A percentile compares a stretch with the other conserved stretches of the same genome.
Conservation (phyloP, 139 green algal species). For the Coelastrella sp. region DNA sequence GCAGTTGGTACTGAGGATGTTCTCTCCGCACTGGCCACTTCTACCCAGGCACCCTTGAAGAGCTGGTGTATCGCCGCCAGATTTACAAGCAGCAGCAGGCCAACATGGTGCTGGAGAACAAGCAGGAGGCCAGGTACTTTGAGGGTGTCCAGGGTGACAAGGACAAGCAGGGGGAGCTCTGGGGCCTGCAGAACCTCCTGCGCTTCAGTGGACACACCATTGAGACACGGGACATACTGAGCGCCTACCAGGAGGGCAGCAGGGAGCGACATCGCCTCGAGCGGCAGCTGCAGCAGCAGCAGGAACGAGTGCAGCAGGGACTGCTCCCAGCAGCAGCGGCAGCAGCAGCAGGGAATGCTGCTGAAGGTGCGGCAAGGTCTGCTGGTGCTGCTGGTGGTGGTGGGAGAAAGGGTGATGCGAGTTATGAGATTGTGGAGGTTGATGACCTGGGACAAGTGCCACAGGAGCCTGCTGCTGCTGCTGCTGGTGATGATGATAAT, state of each 20-base stretch:
- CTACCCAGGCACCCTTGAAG: conserved; percentile 41
- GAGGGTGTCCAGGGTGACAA: conserved; percentile 49
- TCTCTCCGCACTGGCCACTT: neutral
- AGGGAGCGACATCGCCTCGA: neutral
- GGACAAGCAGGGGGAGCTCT: conserved; percentile 67
- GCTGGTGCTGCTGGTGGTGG: neutral
- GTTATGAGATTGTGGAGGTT: neutral
- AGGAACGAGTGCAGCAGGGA: conserved; percentile 15
- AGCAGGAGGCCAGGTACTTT: conserved; percentile 57
- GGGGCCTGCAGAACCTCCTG: conserved; percentile 71
- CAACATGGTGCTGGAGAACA: conserved; percentile 42
- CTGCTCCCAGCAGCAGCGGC: neutral
- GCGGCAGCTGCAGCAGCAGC: conserved; percentile 30
- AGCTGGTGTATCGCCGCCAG: conserved; percentile 47
- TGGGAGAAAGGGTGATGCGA: neutral
- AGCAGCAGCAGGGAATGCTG: neutral
- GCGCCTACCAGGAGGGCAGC: neutral
- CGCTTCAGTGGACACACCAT: conserved; percentile 47
- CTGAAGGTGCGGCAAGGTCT: too few species aligned
- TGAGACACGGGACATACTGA: conserved; percentile 32
- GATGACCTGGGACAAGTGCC: neutral
- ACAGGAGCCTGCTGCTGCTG: neutral
- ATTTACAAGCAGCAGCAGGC: conserved; percentile 77
- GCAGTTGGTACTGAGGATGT: neutral
- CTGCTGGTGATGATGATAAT: neutral